These are phyloP conservation scores for Meripilus lineatus DNA, from an alignment of 1,284 basidiomycete species.

Conservation along the genomic window DNA sequence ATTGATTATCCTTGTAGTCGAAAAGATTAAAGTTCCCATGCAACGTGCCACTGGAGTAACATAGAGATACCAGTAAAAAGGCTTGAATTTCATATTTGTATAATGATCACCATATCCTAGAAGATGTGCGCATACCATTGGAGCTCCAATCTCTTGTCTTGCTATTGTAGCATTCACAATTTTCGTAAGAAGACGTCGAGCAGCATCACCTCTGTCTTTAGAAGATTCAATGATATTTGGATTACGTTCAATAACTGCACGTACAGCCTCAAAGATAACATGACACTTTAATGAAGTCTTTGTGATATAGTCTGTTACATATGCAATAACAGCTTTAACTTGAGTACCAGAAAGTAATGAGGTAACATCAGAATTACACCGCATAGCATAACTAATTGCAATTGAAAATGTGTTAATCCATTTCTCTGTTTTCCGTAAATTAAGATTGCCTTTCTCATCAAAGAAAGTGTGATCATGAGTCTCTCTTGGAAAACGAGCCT, in stretches of 20 bases:
- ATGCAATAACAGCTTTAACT: too few species aligned
- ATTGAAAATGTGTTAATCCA: too few species aligned
- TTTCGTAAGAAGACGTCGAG: slow-evolving; percentile 23
- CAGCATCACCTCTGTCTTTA: slow-evolving; percentile 15
- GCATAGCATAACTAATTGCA: too few species aligned
- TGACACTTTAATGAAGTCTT: slow-evolving; percentile 23
- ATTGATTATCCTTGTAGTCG: too few species aligned
- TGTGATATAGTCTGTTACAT: slow-evolving; percentile 6
- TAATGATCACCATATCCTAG: too few species aligned
- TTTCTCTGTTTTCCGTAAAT: too few species aligned
- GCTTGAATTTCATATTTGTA: slow-evolving; percentile 20
- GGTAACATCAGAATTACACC: slow-evolving; percentile 29
- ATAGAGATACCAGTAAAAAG: neutral
- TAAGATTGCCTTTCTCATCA: too few species aligned
- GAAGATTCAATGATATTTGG: neutral
- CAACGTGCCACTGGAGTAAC: neutral
- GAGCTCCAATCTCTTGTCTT: slow-evolving; percentile 2
- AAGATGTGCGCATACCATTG: too few species aligned
- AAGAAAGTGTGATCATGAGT: too few species aligned
- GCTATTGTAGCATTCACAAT: slow-evolving; percentile 21
- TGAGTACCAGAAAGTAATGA: slow-evolving; percentile 16
- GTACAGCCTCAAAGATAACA: slow-evolving; percentile 26
- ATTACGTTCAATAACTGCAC: neutral
- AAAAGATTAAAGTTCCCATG: neutral
- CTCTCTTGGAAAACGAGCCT: too few species aligned